A percentile compares a stretch with the other conserved stretches of the same genome.
These are phyloP conservation scores for Dentipellis sp. DNA, from an alignment of 768 basidiomycete genomes.

Conservation along the genomic window DNA sequence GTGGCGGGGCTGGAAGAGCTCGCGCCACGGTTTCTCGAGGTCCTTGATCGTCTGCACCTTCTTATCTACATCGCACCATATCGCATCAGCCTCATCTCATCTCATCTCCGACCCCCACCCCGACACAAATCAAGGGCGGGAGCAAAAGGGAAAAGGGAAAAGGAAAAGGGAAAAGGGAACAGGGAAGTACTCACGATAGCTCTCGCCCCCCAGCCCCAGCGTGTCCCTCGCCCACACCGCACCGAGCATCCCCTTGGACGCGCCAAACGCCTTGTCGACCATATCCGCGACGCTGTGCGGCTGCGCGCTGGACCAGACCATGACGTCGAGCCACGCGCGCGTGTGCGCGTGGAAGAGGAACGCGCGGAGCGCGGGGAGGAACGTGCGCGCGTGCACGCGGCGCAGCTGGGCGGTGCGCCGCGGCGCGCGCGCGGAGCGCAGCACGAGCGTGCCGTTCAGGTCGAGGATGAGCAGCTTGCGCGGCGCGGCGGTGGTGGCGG, in stretches of 20 bases:
- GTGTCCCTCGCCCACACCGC: constrained; percentile 79
- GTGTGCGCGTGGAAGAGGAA: constrained; percentile 59
- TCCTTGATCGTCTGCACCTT: constrained; percentile 64
- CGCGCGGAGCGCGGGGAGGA: constrained; percentile 46
- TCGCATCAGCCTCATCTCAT: not conserved
- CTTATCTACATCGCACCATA: constrained; percentile 9
- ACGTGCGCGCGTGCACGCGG: constrained; percentile 51
- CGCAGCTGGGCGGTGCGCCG: constrained; percentile 20
- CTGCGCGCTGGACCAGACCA: constrained; percentile 87
- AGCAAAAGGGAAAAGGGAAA: constrained; percentile 9
- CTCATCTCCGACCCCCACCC: no score
- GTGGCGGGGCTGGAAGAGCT: constrained; percentile 16
- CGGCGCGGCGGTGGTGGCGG: constrained; percentile 8
- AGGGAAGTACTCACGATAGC: constrained; percentile 53
- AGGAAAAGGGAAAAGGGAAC: not conserved
- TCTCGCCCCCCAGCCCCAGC: constrained; percentile 47
- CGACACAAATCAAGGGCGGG: not conserved
- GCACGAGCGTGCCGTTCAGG: constrained; percentile 65
- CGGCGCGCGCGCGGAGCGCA: constrained; percentile 35
- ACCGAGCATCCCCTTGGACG: constrained; percentile 29
- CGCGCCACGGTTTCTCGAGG: constrained; percentile 58
- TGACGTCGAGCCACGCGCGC: constrained; percentile 65
- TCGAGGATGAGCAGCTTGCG: constrained; percentile 71
- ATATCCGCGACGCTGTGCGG: constrained; percentile 72
- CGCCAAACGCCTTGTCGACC: constrained; percentile 54